Evolutionary conservation across 352 stramenopile species (phyloP), one percentile per base, ranked within the genome.

Genomic region (Elongisporangium senticosum): DNA sequence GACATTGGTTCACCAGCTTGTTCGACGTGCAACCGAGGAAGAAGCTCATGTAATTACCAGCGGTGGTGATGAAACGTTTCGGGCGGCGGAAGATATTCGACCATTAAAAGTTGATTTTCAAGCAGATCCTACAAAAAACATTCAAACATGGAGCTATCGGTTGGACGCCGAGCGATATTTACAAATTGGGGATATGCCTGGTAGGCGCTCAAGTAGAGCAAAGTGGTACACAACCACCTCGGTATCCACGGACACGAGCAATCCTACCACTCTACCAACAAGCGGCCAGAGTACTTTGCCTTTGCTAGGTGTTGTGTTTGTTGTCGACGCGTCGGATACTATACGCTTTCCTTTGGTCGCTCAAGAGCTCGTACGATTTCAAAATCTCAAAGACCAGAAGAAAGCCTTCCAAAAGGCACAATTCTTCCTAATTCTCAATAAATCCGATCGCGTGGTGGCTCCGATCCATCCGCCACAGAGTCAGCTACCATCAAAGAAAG

Each of bases 381-480:
- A 85, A n/a, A 79, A 75, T 24, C 51, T 79, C 21, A 67, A 67
- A 15, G 58, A 77, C 2, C 58, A 61, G 10, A 58, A 59, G 17
- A 71, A 70, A 19, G 26, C 15, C 15, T 64, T 86, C 43, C 55
- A 64, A 15, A 65, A 68, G 7, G 53, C 72, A 0, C 78, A 71
- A 40, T 66, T 88, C 33, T 74, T 85, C 43, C 52, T 87, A 2
- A 23, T 89, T 15, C 57, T 89, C 37, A 89, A 89, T 67, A 89
- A 89, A 65, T 71, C 59, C 1, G 78, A 88, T 53, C 50, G 61
- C 17, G 66, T 69, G 14, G 19, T 75, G 14, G 60, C 51, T 5
- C 49, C 37, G 8, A 15, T 58, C 22, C 53, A 40, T 0, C 19
- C 39, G 26, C 33, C 14, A 53, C 55, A 70, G 39, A 59, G 59